These are phyloP conservation scores for Graphilbum fragrans DNA, from an alignment of 2,329 filamentous ascomycete species.

Conservation along the genomic window DNA sequence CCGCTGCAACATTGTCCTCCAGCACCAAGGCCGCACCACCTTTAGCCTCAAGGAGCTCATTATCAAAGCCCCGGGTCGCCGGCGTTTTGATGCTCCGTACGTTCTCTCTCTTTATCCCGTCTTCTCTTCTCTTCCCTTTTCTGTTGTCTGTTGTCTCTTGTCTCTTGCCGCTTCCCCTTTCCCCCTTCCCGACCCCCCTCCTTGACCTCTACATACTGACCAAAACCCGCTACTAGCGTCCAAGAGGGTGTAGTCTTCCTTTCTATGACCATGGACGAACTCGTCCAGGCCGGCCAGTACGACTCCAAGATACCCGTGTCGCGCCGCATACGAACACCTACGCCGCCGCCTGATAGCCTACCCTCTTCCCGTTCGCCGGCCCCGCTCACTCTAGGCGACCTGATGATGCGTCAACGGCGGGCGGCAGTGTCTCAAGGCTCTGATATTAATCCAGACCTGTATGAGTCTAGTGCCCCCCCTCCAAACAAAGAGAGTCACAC, in stretches of 20 bases:
- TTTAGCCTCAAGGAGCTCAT: slow-evolving; percentile 79
- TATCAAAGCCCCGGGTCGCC: slow-evolving; percentile 65
- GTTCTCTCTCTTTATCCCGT: slow-evolving; percentile 23
- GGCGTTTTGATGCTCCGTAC: slow-evolving; percentile 78
- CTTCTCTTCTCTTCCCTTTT: not conserved
- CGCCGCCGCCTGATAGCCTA: too few species aligned
- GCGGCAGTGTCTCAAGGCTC: too few species aligned
- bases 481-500: too few species aligned
- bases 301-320: slow-evolving; percentile 21
- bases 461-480: too few species aligned
- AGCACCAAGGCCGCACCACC: slow-evolving; percentile 66
- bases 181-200: not conserved
- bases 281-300: slow-evolving; percentile 62
- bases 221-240: slow-evolving; percentile 41
- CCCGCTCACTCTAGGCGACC: too few species aligned
- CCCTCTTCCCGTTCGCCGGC: too few species aligned
- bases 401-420: too few species aligned
- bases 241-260: slow-evolving; percentile 90
- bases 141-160: not conserved
- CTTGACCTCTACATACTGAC: not conserved
- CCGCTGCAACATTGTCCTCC: slow-evolving; percentile 74
- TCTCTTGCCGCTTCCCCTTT: not conserved
- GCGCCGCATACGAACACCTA: not conserved
- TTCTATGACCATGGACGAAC: slow-evolving; percentile 69
- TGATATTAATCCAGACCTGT: too few species aligned